Evolutionary conservation across 2,329 filamentous ascomycete species (phyloP).

Genomic region (Colletotrichum siamense): DNA sequence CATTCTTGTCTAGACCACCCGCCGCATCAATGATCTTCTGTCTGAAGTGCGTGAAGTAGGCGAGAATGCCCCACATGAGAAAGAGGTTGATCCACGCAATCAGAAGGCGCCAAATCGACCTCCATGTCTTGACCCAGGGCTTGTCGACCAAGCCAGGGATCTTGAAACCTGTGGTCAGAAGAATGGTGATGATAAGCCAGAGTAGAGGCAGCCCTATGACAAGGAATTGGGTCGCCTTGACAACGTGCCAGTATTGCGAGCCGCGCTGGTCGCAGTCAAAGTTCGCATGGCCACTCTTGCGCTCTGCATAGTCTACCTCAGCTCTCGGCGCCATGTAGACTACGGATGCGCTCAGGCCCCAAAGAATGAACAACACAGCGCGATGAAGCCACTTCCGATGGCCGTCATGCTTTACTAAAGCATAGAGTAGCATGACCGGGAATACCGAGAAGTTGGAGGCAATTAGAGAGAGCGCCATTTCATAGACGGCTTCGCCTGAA

Average conservation of each 20-base stretch:
- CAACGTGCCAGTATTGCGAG: constrained; percentile 16
- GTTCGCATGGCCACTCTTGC: constrained; percentile 11
- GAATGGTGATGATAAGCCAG: background rate
- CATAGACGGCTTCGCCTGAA: background rate
- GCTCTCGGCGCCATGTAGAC: constrained; percentile 10
- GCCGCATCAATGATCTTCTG: constrained; percentile 13
- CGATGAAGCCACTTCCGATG: constrained; percentile 20
- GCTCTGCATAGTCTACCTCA: background rate
- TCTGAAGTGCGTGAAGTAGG: constrained; percentile 30
- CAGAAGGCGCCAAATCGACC: constrained; percentile 2
- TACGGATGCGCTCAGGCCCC: constrained; percentile 8
- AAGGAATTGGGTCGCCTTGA: constrained; percentile 13
- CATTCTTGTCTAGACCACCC: constrained; percentile 25
- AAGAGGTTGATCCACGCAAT: constrained; percentile 18
- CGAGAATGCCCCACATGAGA: constrained; percentile 33
- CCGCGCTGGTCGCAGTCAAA: constrained; percentile 18
- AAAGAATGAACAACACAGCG: constrained; percentile 2
- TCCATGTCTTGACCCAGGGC: constrained; percentile 4
- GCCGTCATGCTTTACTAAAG: constrained; percentile 13
- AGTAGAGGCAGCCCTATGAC: constrained; percentile 4
- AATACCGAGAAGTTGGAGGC: constrained; percentile 18
- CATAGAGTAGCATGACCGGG: constrained; percentile 20
- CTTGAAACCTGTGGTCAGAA: constrained; percentile 7
- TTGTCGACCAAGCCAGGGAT: constrained; percentile 7
- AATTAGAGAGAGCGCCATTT: constrained; percentile 3